Conservation (phyloP, 345 rosid species). For the Alliaria petiolata region DNA sequence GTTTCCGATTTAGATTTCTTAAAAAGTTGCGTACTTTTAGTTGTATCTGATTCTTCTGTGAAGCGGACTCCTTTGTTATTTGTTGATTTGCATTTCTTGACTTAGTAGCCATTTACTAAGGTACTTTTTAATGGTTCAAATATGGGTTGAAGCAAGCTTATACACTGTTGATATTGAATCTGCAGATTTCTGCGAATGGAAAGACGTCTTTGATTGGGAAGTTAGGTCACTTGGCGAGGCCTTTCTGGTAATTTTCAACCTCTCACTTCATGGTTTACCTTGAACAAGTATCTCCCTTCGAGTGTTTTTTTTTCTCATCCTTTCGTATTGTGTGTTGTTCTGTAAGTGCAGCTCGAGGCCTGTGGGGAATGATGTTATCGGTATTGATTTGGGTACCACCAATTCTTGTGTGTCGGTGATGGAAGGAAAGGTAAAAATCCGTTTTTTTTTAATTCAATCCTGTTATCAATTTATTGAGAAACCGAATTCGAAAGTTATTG, state of each 20-base stretch:
- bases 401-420: slow-evolving; percentile 57
- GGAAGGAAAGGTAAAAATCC: slow-evolving; percentile 50
- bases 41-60: neutral
- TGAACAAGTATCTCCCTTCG: neutral
- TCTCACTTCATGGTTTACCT: neutral
- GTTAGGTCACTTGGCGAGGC: slow-evolving; percentile 40
- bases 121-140: neutral
- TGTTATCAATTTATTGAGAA: neutral
- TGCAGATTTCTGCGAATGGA: slow-evolving; percentile 45
- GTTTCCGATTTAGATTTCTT: slow-evolving; percentile 1
- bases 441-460: neutral
- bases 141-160: neutral
- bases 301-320: neutral
- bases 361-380: slow-evolving; percentile 49
- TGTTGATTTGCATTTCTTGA: neutral
- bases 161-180: neutral
- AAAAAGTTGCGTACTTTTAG: neutral
- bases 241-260: slow-evolving; percentile 47
- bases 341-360: slow-evolving; percentile 43
- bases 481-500: neutral
- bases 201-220: slow-evolving; percentile 45
- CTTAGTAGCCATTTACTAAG: neutral
- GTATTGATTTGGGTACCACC: slow-evolving; percentile 58
- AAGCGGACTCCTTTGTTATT: neutral
- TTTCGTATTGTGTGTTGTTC: neutral